Percentiles rank a stretch among this genome's conserved stretches.
These are phyloP conservation scores for Schwanniomyces pseudopolymorphus DNA, from an alignment of 805 yeast species.

Conservation along the genomic window DNA sequence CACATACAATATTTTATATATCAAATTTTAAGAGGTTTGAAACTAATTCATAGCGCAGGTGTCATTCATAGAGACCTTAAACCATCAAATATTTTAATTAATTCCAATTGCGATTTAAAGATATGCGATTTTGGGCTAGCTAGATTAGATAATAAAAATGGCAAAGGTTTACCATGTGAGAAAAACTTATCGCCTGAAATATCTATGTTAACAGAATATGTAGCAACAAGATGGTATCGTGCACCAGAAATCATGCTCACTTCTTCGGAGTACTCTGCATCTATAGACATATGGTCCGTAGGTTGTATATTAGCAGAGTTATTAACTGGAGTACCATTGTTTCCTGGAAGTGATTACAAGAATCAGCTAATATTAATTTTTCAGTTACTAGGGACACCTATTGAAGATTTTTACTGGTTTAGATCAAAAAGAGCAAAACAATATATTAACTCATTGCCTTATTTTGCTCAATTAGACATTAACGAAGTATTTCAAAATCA, in stretches of 20 bases:
- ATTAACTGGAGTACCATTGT: conserved; percentile 58
- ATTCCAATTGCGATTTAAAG: conserved; percentile 70
- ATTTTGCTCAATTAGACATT: conserved; percentile 16
- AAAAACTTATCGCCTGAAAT: conserved; percentile 17
- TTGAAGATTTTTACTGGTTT: conserved; percentile 14
- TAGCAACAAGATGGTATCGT: conserved; percentile 82
- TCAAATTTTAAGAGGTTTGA: conserved; percentile 68
- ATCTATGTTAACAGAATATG: conserved; percentile 71
- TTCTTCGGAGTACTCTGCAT: conserved; percentile 68
- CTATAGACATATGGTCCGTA: conserved; percentile 79
- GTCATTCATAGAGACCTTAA: conserved; percentile 78
- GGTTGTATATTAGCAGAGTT: conserved; percentile 79
- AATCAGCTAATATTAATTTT: conserved; percentile 67
- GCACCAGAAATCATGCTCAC: conserved; percentile 84
- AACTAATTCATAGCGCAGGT: conserved; percentile 67
- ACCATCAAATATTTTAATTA: conserved; percentile 68
- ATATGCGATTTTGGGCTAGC: conserved; percentile 81
- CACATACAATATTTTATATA: conserved; percentile 71
- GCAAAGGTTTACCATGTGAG: conserved; percentile 5
- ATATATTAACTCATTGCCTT: conserved; percentile 26
- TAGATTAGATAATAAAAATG: conserved; percentile 36
- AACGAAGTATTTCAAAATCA: conserved; percentile 16
- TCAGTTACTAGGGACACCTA: conserved; percentile 70
- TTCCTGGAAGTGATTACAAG: conserved; percentile 75
- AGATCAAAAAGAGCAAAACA: conserved; percentile 24